Evolutionary conservation across 441 rosid species (phyloP).

Genomic region (Daphne laureola): DNA sequence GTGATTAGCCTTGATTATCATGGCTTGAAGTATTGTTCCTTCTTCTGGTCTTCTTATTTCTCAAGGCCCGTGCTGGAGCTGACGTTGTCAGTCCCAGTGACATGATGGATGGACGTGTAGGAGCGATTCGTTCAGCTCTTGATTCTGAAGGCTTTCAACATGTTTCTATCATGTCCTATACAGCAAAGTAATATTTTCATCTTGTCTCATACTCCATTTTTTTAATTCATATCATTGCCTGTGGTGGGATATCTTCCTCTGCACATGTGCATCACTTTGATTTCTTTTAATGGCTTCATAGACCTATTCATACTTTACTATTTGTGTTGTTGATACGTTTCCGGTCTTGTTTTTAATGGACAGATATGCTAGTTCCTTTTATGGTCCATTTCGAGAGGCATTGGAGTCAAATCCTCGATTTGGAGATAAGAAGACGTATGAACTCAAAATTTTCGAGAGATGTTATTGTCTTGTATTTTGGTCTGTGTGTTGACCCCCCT

Average conservation of each 20-base stretch:
- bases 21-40: neutral
- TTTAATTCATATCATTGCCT: neutral
- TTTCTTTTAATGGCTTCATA: no score
- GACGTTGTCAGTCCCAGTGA: constrained; percentile 99
- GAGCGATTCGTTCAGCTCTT: constrained; percentile 86
- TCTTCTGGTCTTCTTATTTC: constrained; percentile 10
- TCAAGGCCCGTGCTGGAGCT: constrained; percentile 93
- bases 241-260: neutral
- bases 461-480: neutral
- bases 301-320: no score
- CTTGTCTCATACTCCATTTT: neutral
- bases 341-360: constrained; percentile 9
- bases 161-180: constrained; percentile 97
- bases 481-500: constrained; percentile 9
- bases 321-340: neutral
- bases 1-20: no score
- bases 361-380: constrained; percentile 95
- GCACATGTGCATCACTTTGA: neutral
- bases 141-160: constrained; percentile 90
- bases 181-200: constrained; percentile 63
- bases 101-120: constrained; percentile 99
- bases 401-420: constrained; percentile 89
- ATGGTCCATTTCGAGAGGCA: constrained; percentile 97
- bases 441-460: constrained; percentile 9
- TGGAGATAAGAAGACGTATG: constrained; percentile 93